phyloP scores from a whole-genome alignment of 2,329 filamentous ascomycete species.

The Sporothrix luriei region DNA sequence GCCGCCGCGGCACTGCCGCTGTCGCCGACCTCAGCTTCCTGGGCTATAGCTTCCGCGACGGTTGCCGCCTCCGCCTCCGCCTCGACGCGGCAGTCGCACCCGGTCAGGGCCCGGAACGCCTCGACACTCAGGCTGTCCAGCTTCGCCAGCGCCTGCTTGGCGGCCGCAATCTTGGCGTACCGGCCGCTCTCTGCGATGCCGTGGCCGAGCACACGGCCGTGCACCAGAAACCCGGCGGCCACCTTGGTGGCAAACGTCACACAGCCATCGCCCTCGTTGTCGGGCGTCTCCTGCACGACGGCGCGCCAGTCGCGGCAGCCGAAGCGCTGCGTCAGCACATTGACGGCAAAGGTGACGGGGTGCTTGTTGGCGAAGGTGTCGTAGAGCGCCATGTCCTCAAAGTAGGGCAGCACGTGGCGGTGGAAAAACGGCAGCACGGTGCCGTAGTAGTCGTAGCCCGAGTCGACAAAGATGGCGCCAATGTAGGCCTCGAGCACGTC shows the following conservation, averaged over 20 bases:
- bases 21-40: constrained; percentile 3
- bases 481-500: constrained; percentile 89
- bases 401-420: constrained; percentile 73
- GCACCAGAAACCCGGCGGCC: constrained; percentile 74
- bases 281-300: constrained; percentile 55
- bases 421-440: constrained; percentile 77
- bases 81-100: constrained; percentile 62
- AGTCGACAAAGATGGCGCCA: constrained; percentile 90
- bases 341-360: constrained; percentile 73
- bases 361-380: constrained; percentile 86
- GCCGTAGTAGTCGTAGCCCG: constrained; percentile 75
- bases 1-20: neutral
- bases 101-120: constrained; percentile 62
- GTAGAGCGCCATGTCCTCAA: constrained; percentile 83
- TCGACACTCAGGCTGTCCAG: constrained; percentile 51
- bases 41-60: constrained; percentile 18
- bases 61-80: constrained; percentile 22
- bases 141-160: constrained; percentile 58
- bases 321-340: constrained; percentile 64
- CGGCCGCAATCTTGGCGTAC: constrained; percentile 72
- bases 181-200: constrained; percentile 64
- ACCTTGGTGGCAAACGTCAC: constrained; percentile 48
- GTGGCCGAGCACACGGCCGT: constrained; percentile 67
- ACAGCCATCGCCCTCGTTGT: constrained; percentile 41
- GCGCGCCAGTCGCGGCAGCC: constrained; percentile 65